Conservation (phyloP, 169 alveolate species). For the Eimeria falciformis region DNA sequence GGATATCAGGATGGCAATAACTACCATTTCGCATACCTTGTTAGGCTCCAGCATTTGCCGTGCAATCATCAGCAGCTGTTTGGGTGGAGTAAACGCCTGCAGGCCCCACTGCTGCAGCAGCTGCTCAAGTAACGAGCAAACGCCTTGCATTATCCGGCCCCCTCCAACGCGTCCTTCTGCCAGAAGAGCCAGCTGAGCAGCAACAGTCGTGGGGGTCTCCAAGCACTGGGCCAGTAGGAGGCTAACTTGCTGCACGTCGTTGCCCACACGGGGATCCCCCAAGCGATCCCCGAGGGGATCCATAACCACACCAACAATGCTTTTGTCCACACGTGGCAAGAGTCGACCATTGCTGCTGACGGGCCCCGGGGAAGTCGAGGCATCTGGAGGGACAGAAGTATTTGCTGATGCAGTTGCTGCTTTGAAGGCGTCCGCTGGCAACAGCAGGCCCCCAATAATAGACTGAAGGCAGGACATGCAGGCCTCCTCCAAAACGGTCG, state of each 20-base stretch:
- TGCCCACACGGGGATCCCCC: constrained; percentile 71
- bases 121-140: constrained; percentile 71
- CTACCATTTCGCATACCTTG: constrained; percentile 32
- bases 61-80: constrained; percentile 64
- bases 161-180: constrained; percentile 69
- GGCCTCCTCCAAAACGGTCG: constrained; percentile 45
- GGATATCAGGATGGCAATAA: too few species aligned
- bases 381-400: background rate
- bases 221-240: constrained; percentile 39
- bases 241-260: constrained; percentile 15
- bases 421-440: background rate
- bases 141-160: constrained; percentile 70
- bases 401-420: constrained; percentile 52
- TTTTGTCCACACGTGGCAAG: constrained; percentile 41
- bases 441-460: constrained; percentile 46
- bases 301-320: constrained; percentile 28
- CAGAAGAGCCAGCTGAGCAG: constrained; percentile 63
- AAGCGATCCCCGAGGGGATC: constrained; percentile 67
- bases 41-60: constrained; percentile 70
- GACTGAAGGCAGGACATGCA: constrained; percentile 53
- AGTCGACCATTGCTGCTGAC: background rate
- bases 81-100: constrained; percentile 36
- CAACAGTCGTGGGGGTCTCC: constrained; percentile 55
- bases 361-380: background rate
- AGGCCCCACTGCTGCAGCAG: constrained; percentile 72